These are phyloP conservation scores for Bipolaris oryzae DNA, from an alignment of 2,329 filamentous ascomycete species.

Conservation along the genomic window DNA sequence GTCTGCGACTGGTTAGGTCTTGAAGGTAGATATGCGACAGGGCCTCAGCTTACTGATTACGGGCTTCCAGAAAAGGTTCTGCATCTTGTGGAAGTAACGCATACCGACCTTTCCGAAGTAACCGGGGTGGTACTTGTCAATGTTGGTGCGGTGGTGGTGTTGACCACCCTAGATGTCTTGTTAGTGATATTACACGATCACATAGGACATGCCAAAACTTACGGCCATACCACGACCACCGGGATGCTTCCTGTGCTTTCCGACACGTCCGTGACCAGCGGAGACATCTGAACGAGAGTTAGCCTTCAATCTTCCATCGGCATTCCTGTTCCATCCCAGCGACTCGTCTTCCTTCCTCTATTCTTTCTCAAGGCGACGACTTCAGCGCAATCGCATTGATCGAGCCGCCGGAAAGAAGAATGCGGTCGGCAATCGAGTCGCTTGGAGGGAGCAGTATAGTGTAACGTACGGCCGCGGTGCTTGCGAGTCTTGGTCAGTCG, in stretches of 20 bases:
- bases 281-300: neutral
- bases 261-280: constrained; percentile 85
- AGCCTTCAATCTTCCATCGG: neutral
- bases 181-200: neutral
- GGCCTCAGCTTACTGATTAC: constrained; percentile 5
- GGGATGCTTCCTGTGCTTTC: constrained; percentile 94
- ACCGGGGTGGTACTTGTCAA: constrained; percentile 95
- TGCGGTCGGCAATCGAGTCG: neutral
- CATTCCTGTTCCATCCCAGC: neutral
- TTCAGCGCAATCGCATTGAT: neutral
- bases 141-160: constrained; percentile 96
- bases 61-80: constrained; percentile 8
- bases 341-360: neutral
- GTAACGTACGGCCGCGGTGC: constrained; percentile 72
- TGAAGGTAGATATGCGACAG: neutral
- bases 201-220: neutral
- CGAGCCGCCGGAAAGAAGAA: neutral
- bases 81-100: constrained; percentile 77
- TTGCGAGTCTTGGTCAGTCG: constrained; percentile 43
- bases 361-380: neutral
- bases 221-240: constrained; percentile 69
- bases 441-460: neutral
- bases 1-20: constrained; percentile 51
- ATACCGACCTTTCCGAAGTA: constrained; percentile 88
- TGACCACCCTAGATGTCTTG: constrained; percentile 72